Conservation (phyloP, 2,329 filamentous ascomycete genomes). For the Pyricularia sp. region DNA sequence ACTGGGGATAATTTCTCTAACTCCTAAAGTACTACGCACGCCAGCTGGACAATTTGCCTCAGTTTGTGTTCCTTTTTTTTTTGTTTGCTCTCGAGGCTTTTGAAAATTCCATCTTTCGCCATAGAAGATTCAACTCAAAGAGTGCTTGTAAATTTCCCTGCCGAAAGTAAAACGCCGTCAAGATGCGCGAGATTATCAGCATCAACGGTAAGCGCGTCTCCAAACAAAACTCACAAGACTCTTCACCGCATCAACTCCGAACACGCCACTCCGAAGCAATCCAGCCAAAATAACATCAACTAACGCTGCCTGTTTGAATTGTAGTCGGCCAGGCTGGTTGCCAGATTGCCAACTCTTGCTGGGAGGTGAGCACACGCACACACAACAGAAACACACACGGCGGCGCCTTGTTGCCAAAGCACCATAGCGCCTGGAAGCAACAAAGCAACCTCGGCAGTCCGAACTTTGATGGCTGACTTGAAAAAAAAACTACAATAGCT, state of each 20-base stretch:
- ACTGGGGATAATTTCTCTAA: neutral
- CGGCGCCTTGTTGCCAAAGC: neutral
- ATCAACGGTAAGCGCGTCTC: conserved; percentile 70
- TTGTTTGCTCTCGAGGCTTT: neutral
- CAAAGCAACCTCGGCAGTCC: neutral
- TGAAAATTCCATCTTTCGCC: neutral
- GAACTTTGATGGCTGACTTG: neutral
- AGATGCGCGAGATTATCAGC: conserved; percentile 97
- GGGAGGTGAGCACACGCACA: conserved; percentile 66
- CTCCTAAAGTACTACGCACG: neutral
- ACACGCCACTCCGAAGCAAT: neutral
- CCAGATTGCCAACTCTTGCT: conserved; percentile 99
- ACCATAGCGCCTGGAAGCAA: neutral
- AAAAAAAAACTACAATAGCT: conserved; percentile 45
- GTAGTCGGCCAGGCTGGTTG: conserved; percentile 99
- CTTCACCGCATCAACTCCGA: conserved; percentile 29
- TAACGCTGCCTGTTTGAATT: conserved; percentile 35
- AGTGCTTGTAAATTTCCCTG: neutral
- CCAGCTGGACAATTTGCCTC: neutral
- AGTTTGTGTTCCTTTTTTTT: neutral
- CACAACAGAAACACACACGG: neutral
- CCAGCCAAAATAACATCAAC: conserved; percentile 12
- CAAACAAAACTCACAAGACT: conserved; percentile 13
- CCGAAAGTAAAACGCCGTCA: neutral
- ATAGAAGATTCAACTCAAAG: neutral